A percentile compares a stretch with the other conserved stretches of the same genome.
Conservation (phyloP, 1,284 basidiomycete species). For the Leccinum ponderosum region DNA sequence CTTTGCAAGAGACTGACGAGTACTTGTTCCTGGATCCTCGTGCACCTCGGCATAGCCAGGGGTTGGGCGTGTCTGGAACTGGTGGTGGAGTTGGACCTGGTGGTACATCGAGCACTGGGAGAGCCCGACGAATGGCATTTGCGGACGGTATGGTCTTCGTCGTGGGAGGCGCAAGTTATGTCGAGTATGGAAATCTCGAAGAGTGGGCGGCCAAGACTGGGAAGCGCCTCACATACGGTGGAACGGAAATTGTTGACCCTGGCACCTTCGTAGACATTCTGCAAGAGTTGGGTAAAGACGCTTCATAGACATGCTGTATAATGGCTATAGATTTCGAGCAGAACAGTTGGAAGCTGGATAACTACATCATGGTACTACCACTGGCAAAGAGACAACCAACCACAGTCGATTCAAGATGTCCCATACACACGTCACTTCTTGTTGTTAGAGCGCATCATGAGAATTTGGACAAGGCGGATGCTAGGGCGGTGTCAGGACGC, state of each 20-base stretch:
- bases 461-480: slow-evolving; percentile 81
- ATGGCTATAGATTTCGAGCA: slow-evolving; percentile 1
- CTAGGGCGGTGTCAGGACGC: slow-evolving; percentile 36
- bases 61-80: slow-evolving; percentile 50
- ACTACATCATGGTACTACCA: slow-evolving; percentile 3
- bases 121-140: slow-evolving; percentile 77
- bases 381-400: background rate
- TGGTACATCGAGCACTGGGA: slow-evolving; percentile 44
- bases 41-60: slow-evolving; percentile 60
- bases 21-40: slow-evolving; percentile 94
- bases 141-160: slow-evolving; percentile 91
- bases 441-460: slow-evolving; percentile 63
- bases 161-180: slow-evolving; percentile 96
- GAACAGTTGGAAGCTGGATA: background rate
- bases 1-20: slow-evolving; percentile 94
- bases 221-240: slow-evolving; percentile 91
- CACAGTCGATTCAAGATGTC: background rate
- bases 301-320: slow-evolving; percentile 13
- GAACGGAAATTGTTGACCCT: slow-evolving; percentile 94
- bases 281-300: slow-evolving; percentile 56
- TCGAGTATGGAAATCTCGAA: slow-evolving; percentile 95
- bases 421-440: slow-evolving; percentile 37
- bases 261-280: slow-evolving; percentile 78
- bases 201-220: slow-evolving; percentile 85
- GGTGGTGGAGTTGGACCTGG: slow-evolving; percentile 43